Evolutionary conservation across 1,284 basidiomycete genomes (phyloP), one percentile per base, ranked within the genome.

Genomic region (Cryptococcus deneoformans): DNA sequence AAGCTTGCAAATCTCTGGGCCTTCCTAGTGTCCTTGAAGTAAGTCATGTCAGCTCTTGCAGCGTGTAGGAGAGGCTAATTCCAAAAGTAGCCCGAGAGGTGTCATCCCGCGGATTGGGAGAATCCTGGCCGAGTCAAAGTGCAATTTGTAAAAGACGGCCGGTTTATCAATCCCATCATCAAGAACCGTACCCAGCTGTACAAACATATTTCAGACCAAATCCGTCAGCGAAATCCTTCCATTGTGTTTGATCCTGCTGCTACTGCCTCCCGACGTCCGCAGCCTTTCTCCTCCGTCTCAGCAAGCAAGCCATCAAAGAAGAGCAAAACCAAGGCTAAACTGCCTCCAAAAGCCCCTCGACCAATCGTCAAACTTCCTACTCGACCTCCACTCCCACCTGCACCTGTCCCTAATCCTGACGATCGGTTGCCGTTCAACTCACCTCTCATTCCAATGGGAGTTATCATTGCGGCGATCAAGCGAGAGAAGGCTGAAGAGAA

Each of bases 91-190:
- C 29, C 80, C 10, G 83, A 85, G 72, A 95, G 93, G 77, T 82
- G 85, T 36, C 94, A 98, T 71, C 94, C 94, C 6, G 84, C 90
- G 57, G 94, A 98, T 74, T 97, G 94, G 93, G 92, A 90, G 72
- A 98, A 98, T 72, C 92, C 92, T 0, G 92, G 92, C 10, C 84
- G 94, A 40, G 89, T 97, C 60, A 87, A 92, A 65, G 90, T 97
- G 37, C 89, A 91, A 68, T 88, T 92, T 83, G 87, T 88, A 79
- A 87, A 88, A 69, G 88, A 95, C 53, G 86, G 90, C 0, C 80
- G 81, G 59, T 82, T 87, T 11, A 72, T 90, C 54, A 88, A 92
- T 72, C 80, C 85, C 1, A 77, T 80, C 29, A 86, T 95, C 68
- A 87, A 84, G 77, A 90, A 87, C 57, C 92, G 92, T 93, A 90